Evolutionary conservation across 2,329 filamentous ascomycete species (phyloP), one percentile per base, ranked within the genome.

Genomic region (Cercospora canescens): DNA sequence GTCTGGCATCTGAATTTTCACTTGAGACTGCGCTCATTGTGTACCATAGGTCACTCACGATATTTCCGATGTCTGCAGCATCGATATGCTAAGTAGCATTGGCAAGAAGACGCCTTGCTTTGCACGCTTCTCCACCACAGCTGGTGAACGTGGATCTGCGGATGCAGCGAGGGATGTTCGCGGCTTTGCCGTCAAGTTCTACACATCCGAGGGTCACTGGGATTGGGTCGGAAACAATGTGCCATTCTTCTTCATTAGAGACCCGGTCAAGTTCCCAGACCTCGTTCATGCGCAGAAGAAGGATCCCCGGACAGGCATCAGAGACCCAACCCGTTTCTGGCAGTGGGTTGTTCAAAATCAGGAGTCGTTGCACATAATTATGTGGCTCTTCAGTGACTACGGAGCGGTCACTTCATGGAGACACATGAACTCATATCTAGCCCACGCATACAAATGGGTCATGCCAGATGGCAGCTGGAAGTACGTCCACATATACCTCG

Each of bases 71-170:
- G n/a, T n/a, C n/a, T n/a, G n/a, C n/a, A n/a, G n/a, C n/a, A n/a
- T n/a, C n/a, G n/a, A n/a, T n/a, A n/a, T n/a, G n/a, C n/a, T n/a
- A n/a, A n/a, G n/a, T n/a, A n/a, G n/a, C n/a, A n/a, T n/a, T n/a
- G 87, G 86, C 0, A 85, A 88, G 30, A 85, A 85, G 48, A 93
- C 90, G 0, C 87, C 85, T 0, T 82, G 92, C 1, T 91, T 91
- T 71, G 75, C 91, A 24, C 88, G 91, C 0, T 93, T 94, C 77
- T 94, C 91, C 0, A 94, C 92, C 0, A 91, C 93, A 1, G 87
- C 91, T 26, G 91, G 94, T 81, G 90, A 92, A 3, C 86, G 91
- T 45, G 91, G 91, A 1, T 94, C 93, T 69, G 91, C 82, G 4
- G 82, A 84, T 63, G 75, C 79, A 62, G 82, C 79, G 9, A 77